These are phyloP conservation scores for Typha latifolia DNA, from an alignment of 176 grass and related monocot species.

Conservation along the genomic window DNA sequence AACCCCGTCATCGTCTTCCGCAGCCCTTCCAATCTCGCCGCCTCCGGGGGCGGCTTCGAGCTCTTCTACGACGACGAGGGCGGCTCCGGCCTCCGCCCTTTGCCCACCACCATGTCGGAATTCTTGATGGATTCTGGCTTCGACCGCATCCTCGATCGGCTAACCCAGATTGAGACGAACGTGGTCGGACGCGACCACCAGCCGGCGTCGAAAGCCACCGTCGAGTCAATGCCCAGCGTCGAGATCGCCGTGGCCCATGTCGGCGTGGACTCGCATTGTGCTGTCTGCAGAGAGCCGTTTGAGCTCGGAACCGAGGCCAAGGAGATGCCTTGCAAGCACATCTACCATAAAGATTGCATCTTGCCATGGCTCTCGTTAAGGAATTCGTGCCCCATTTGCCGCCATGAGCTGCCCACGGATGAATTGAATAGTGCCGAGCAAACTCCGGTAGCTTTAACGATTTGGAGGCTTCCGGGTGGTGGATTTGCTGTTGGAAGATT, in stretches of 20 bases:
- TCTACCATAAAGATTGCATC: slow-evolving; percentile 21
- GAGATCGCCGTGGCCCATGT: slow-evolving; percentile 11
- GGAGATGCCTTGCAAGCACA: slow-evolving; percentile 24
- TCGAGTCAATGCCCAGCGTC: slow-evolving; percentile 34
- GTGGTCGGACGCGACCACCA: slow-evolving; percentile 23
- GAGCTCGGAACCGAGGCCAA: slow-evolving; percentile 7
- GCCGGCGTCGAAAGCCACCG: slow-evolving; percentile 59
- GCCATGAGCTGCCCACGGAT: slow-evolving; percentile 10
- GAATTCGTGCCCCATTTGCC: slow-evolving; percentile 20
- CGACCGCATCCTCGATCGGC: slow-evolving; percentile 60
- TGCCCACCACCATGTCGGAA: slow-evolving; percentile 50
- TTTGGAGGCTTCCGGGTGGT: slow-evolving; percentile 62
- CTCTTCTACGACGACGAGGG: slow-evolving; percentile 61
- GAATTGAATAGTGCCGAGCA: slow-evolving; percentile 12
- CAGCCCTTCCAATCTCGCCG: slow-evolving; percentile 11
- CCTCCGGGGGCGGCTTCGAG: slow-evolving; percentile 26
- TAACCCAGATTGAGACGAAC: slow-evolving; percentile 37
- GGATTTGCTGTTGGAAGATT: slow-evolving; percentile 61
- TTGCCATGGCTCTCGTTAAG: slow-evolving; percentile 16
- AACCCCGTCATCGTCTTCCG: slow-evolving; percentile 71
- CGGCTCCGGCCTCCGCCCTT: slow-evolving; percentile 45
- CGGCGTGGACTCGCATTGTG: neutral
- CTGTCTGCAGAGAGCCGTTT: slow-evolving; percentile 15
- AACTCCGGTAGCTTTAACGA: slow-evolving; percentile 39
- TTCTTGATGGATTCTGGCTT: slow-evolving; percentile 56